These are phyloP conservation scores for Pythium monospermum DNA, from an alignment of 352 stramenopile genomes.

Conservation along the genomic window DNA sequence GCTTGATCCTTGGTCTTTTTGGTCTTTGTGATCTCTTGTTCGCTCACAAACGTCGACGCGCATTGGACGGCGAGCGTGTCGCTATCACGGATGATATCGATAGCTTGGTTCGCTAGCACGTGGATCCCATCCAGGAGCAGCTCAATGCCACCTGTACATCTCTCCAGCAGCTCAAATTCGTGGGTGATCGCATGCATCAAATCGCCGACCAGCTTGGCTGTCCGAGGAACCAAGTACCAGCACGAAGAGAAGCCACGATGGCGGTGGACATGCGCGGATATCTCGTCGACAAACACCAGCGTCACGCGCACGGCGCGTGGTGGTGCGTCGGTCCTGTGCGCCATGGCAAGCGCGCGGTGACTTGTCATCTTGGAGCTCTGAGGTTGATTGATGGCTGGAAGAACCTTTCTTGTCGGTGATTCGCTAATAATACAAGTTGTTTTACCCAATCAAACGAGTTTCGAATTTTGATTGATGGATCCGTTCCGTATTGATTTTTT, in stretches of 20 bases:
- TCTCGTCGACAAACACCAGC: slow-evolving; percentile 52
- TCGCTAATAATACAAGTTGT: no score
- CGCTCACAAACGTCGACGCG: slow-evolving; percentile 6
- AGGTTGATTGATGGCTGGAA: no score
- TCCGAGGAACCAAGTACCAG: slow-evolving; percentile 58
- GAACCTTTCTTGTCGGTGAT: no score
- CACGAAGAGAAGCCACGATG: slow-evolving; percentile 48
- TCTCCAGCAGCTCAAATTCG: slow-evolving; percentile 46
- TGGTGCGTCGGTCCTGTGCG: no score
- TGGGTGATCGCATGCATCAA: slow-evolving; percentile 43
- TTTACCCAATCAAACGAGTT: no score
- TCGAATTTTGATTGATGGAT: no score
- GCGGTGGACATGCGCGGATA: slow-evolving; percentile 40
- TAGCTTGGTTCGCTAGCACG: slow-evolving; percentile 53
- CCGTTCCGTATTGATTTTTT: no score
- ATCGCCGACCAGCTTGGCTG: slow-evolving; percentile 51
- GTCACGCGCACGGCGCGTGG: slow-evolving; percentile 26
- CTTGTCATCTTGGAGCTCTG: no score
- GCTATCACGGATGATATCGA: slow-evolving; percentile 54
- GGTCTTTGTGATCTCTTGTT: background rate
- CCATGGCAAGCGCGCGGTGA: no score
- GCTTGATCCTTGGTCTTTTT: slow-evolving; percentile 7
- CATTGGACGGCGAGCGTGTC: slow-evolving; percentile 58
- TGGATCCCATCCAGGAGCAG: slow-evolving; percentile 53
- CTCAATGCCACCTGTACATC: slow-evolving; percentile 47